Conservation (phyloP, 2,329 filamentous ascomycete genomes). For the Thelonectria olida region DNA sequence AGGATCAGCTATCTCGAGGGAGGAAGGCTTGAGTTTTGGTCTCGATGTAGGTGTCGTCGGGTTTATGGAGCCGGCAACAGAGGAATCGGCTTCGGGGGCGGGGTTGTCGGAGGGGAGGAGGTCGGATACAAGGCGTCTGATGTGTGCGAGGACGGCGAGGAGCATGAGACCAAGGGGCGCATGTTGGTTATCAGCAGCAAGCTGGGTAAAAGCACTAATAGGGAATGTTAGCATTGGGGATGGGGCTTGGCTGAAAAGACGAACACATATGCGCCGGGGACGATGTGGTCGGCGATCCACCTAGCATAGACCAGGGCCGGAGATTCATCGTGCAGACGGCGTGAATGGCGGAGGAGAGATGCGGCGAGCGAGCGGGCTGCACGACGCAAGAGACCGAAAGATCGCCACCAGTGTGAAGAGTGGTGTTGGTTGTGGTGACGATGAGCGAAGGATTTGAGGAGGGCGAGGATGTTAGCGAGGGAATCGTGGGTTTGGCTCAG, state of each 20-base stretch:
- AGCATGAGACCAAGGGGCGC: constrained; percentile 76
- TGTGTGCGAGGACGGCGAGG: constrained; percentile 69
- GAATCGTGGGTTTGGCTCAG: constrained; percentile 33
- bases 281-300: constrained; percentile 43
- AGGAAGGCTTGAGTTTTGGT: not conserved
- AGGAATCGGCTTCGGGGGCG: not conserved
- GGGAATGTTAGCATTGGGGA: not conserved
- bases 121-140: constrained; percentile 56
- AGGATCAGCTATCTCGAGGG: not conserved
- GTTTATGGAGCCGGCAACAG: not conserved
- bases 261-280: constrained; percentile 50
- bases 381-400: constrained; percentile 77
- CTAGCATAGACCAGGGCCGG: constrained; percentile 34
- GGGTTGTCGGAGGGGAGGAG: constrained; percentile 40
- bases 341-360: constrained; percentile 27
- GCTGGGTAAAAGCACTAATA: constrained; percentile 70
- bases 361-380: constrained; percentile 64
- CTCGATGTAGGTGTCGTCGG: too few relatives aligned
- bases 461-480: constrained; percentile 53
- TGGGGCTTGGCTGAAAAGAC: constrained; percentile 12
- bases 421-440: constrained; percentile 94
- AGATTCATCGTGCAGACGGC: constrained; percentile 9
- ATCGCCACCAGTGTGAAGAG: constrained; percentile 80
- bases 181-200: constrained; percentile 78
- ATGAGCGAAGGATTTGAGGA: constrained; percentile 79